phyloP scores from a whole-genome alignment of 1,139 yeast species.

The Kurtzmaniella quercitrusa region DNA sequence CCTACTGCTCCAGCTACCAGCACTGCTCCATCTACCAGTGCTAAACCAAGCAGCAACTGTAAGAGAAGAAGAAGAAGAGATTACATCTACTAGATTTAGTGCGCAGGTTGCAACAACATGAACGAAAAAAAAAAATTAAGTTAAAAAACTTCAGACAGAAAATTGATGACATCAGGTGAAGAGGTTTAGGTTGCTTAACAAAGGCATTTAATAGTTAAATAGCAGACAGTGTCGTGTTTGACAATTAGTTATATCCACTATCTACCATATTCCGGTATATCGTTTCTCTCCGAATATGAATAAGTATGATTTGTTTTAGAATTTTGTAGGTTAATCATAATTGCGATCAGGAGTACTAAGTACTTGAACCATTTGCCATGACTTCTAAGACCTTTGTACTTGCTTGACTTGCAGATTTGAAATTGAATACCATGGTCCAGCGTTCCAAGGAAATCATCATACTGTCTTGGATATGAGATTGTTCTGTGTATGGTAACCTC shows the following conservation, averaged over 20 bases:
- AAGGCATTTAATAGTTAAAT: background rate
- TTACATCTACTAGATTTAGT: conserved; percentile 19
- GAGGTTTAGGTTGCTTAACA: background rate
- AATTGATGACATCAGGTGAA: background rate
- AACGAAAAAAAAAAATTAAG: background rate
- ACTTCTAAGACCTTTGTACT: too few relatives aligned
- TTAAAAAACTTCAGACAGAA: background rate
- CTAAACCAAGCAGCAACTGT: conserved; percentile 32
- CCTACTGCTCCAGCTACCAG: conserved; percentile 3
- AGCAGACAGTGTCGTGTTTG: conserved; percentile 1
- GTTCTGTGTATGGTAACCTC: background rate
- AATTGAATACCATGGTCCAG: too few relatives aligned
- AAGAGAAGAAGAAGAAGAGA: conserved; percentile 37
- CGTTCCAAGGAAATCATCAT: background rate
- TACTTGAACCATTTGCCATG: too few relatives aligned
- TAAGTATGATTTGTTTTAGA: background rate
- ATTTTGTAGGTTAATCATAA: background rate
- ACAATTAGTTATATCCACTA: background rate
- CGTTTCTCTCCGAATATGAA: background rate
- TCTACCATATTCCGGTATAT: background rate
- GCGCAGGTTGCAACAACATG: background rate
- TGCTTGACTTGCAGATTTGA: too few relatives aligned
- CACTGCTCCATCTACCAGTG: too few relatives aligned
- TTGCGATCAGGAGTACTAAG: too few relatives aligned
- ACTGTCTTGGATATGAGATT: background rate